These are phyloP conservation scores for Wickerhamiella qilinensis DNA, from an alignment of 805 yeast genomes.

Conservation along the genomic window DNA sequence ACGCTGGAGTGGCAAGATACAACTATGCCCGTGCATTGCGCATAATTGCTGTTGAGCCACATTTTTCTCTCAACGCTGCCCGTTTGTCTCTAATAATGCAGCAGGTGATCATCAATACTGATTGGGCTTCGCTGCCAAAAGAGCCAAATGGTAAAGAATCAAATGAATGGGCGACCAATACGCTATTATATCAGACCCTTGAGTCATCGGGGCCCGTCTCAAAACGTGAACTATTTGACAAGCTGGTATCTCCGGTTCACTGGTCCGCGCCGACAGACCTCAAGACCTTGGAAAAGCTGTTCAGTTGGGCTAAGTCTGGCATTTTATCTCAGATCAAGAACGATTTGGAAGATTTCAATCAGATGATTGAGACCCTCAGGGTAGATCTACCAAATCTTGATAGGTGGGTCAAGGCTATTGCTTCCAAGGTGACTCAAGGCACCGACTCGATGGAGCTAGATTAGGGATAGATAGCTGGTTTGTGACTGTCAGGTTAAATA, in stretches of 20 bases:
- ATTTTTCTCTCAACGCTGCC: background rate
- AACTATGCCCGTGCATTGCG: background rate
- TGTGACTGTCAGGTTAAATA: background rate
- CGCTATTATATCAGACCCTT: background rate
- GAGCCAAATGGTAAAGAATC: background rate
- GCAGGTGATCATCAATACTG: background rate
- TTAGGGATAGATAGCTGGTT: background rate
- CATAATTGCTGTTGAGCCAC: background rate
- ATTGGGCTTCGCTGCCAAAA: background rate
- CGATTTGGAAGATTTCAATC: background rate
- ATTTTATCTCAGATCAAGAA: background rate
- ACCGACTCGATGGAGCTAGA: background rate
- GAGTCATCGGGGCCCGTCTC: background rate
- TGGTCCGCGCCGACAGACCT: background rate
- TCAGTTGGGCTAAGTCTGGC: background rate
- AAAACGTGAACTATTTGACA: background rate
- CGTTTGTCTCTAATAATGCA: background rate
- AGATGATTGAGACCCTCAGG: background rate
- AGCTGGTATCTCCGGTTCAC: background rate
- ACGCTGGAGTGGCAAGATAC: background rate
- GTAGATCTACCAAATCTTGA: background rate
- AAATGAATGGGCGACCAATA: background rate
- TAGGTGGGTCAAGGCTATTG: background rate
- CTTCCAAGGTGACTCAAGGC: background rate
- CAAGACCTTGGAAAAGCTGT: background rate